Conservation (phyloP, 345 rosid genomes). For the Syzygium oleosum region DNA sequence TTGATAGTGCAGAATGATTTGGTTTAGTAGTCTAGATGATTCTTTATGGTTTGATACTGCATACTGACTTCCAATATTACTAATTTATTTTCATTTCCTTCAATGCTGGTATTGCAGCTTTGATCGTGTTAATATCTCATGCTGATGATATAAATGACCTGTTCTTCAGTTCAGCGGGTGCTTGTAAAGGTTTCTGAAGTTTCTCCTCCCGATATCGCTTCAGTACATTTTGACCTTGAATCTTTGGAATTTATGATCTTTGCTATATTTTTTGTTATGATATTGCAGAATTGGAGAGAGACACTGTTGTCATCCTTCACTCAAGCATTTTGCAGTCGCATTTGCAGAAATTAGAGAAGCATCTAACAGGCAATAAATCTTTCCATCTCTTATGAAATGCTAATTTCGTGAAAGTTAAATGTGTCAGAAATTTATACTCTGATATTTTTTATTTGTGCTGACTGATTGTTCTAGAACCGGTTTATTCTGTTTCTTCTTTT, state of each 20-base stretch:
- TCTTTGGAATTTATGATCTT: not conserved
- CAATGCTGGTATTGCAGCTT: constrained; percentile 54
- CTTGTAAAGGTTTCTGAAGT: constrained; percentile 40
- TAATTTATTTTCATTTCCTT: not conserved
- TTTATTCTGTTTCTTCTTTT: not conserved
- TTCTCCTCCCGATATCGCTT: constrained; percentile 1
- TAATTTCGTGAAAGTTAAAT: not conserved
- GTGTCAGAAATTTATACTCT: not conserved
- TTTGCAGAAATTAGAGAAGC: constrained; percentile 52
- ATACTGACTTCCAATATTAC: not conserved
- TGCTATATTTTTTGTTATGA: not conserved
- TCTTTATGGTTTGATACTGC: not conserved
- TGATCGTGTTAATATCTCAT: constrained; percentile 55
- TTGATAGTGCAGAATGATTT: not conserved
- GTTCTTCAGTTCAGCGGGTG: constrained; percentile 50
- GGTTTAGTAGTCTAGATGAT: not conserved
- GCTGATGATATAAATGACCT: constrained; percentile 49
- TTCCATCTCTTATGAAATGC: not conserved
- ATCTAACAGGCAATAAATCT: constrained; percentile 36
- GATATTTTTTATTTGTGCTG: not conserved
- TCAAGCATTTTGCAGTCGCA: constrained; percentile 37
- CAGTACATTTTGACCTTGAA: not conserved
- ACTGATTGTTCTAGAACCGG: not conserved
- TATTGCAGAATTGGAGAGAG: constrained; percentile 48
- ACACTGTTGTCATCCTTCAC: constrained; percentile 44